These are phyloP conservation scores for Pichia sp. DNA, from an alignment of 1,139 yeast genomes.

Conservation along the genomic window DNA sequence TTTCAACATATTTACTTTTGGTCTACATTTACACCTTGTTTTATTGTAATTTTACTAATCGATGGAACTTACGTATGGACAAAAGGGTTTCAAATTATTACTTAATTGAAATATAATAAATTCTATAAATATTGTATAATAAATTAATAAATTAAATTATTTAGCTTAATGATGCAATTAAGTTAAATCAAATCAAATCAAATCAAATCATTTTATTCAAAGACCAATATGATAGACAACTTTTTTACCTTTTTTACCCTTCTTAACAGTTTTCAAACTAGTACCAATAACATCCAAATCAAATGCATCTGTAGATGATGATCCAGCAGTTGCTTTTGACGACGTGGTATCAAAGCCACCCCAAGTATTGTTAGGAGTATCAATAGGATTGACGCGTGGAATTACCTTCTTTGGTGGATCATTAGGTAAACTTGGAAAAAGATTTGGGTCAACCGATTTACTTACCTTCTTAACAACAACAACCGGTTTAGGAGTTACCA, in stretches of 20 bases:
- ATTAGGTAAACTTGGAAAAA: conserved; percentile 46
- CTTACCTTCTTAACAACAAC: neutral
- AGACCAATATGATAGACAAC: conserved; percentile 40
- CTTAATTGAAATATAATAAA: neutral
- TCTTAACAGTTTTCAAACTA: conserved; percentile 18
- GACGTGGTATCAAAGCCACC: conserved; percentile 13
- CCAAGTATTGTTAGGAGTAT: conserved; percentile 31
- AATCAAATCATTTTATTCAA: neutral
- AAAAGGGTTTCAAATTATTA: conserved; percentile 28
- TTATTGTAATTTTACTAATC: conserved; percentile 37
- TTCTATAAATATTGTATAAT: neutral
- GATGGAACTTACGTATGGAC: conserved; percentile 54
- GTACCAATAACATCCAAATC: conserved; percentile 23
- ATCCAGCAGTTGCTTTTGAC: neutral
- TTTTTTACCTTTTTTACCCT: conserved; percentile 39
- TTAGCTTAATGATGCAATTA: no score
- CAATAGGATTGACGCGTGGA: conserved; percentile 35
- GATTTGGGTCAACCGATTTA: neutral
- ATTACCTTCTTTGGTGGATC: conserved; percentile 34
- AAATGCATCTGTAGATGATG: conserved; percentile 14
- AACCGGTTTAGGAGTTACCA: conserved; percentile 7
- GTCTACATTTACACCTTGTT: conserved; percentile 36
- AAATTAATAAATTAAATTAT: neutral
- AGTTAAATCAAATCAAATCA: no score
- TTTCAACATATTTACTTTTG: conserved; percentile 34